These are phyloP conservation scores for Pneumocystis oryctolagi DNA, from an alignment of 1,139 yeast species.

Conservation along the genomic window DNA sequence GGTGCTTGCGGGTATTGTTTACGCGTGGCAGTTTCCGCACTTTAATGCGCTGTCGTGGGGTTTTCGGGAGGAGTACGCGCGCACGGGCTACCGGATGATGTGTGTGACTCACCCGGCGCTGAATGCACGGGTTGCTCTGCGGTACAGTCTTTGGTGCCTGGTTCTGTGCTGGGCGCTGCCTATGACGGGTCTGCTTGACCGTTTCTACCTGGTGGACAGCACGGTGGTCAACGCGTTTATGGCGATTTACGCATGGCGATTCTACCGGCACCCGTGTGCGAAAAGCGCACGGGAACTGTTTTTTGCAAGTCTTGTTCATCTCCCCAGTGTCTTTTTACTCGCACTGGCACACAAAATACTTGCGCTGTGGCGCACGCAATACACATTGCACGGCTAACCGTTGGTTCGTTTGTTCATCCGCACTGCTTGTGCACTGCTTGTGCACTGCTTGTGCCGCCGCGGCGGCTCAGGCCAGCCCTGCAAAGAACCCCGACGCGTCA, in stretches of 20 bases:
- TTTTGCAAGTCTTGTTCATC: slow-evolving; percentile 90
- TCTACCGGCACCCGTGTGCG: slow-evolving; percentile 43
- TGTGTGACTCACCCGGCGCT: slow-evolving; percentile 83
- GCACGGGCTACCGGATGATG: slow-evolving; percentile 93
- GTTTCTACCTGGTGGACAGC: slow-evolving; percentile 66
- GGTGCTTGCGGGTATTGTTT: slow-evolving; percentile 61
- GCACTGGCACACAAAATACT: slow-evolving; percentile 89
- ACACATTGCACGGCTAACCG: too few species aligned
- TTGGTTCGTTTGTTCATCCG: too few species aligned
- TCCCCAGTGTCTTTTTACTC: slow-evolving; percentile 74
- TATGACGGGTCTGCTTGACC: slow-evolving; percentile 69
- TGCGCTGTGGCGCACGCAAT: neutral
- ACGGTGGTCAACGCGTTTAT: slow-evolving; percentile 75
- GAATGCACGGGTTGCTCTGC: slow-evolving; percentile 82
- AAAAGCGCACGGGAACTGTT: slow-evolving; percentile 67
- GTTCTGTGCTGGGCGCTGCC: slow-evolving; percentile 78
- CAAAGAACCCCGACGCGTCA: too few species aligned
- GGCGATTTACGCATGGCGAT: slow-evolving; percentile 59
- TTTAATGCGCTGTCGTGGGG: slow-evolving; percentile 84
- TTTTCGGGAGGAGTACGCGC: slow-evolving; percentile 70
- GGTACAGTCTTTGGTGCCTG: slow-evolving; percentile 81
- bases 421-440: too few species aligned
- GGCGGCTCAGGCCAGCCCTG: too few species aligned
- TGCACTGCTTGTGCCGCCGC: too few species aligned
- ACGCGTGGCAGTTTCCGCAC: slow-evolving; percentile 99